Evolutionary conservation across 768 basidiomycete species (phyloP), one percentile per base, ranked within the genome.

Genomic region (Lactarius quietus): DNA sequence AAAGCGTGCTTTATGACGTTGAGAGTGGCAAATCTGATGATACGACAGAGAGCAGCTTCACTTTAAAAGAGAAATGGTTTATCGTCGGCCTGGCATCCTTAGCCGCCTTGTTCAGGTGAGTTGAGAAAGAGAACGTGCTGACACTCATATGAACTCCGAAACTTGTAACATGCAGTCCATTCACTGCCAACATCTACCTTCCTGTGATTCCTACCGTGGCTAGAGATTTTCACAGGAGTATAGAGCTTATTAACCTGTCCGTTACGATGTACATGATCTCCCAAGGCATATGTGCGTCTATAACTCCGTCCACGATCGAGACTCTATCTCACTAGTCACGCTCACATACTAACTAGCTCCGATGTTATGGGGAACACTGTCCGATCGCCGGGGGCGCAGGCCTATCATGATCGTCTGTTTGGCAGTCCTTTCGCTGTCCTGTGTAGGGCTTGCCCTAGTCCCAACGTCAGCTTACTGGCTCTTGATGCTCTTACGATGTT

Each of bases 121-220:
- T 67, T 36, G 18, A 41, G 23, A 36, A 18, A 53, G 14, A 14
- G 26, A 15, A 6, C 45, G 12, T 10, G 45, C 43, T 23, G 45
- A 5, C 23, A 14, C 36, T 26, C 20, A 62, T 10, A 9, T 15
- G 28, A 35, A 33, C 59, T n/a, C 7, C 20, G n/a, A n/a, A n/a
- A n/a, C n/a, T n/a, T n/a, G 7, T 18, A n/a, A 36, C 6, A 28
- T n/a, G n/a, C 31, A 88, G 87, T 70, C 88, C 89, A 0, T 76
- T 92, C 15, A 89, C 90, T 1, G 81, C 89, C 3, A 91, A 86
- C 63, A 88, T 92, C 63, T 93, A 92, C 72, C 84, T 91, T 55
- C 90, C 91, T 7, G 90, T 86, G 15, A 87, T 95, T 45, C 92
- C 92, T 1, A 79, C 82, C 0, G 76, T 94, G 28, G 80, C 86